These are phyloP conservation scores for Cyclotella atomus DNA, from an alignment of 108 stramenopile genomes.

Conservation along the genomic window DNA sequence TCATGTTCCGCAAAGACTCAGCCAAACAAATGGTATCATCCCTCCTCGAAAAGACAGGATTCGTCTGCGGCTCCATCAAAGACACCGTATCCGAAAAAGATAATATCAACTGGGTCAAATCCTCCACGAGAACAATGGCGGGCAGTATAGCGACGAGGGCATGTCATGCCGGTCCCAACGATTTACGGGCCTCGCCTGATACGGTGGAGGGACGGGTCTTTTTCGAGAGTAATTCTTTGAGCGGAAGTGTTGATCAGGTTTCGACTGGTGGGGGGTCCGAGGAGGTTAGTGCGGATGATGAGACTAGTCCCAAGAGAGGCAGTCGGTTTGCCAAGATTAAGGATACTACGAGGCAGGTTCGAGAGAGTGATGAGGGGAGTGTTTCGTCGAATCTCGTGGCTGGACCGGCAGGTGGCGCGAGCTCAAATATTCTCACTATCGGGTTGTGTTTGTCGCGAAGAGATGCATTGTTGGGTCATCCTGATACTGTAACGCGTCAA, in stretches of 20 bases:
- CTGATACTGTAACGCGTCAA: constrained; percentile 86
- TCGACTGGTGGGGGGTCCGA: too few species aligned
- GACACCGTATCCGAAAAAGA: constrained; percentile 41
- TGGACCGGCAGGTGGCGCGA: not conserved
- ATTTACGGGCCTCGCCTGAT: not conserved
- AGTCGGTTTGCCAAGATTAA: constrained; percentile 32
- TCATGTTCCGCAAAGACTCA: constrained; percentile 17
- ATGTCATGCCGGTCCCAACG: not conserved
- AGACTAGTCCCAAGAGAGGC: constrained; percentile 13
- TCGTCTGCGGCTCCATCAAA: constrained; percentile 44
- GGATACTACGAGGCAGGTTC: too few species aligned
- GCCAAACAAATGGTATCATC: constrained; percentile 34
- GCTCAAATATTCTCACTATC: constrained; percentile 61
- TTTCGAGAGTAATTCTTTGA: too few species aligned
- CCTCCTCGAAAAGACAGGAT: constrained; percentile 38
- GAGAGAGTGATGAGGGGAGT: not conserved
- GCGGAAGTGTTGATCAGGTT: too few species aligned
- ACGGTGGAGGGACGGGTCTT: constrained; percentile 3
- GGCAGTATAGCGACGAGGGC: constrained; percentile 6
- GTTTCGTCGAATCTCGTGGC: not conserved
- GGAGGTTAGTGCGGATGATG: constrained; percentile 10
- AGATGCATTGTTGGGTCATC: constrained; percentile 68
- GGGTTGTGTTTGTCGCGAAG: constrained; percentile 77
- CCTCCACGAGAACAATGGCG: constrained; percentile 17
- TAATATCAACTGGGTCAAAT: constrained; percentile 44